These are phyloP conservation scores for Diplogelasinospora grovesii DNA, from an alignment of 495 filamentous ascomycete genomes.

Conservation along the genomic window DNA sequence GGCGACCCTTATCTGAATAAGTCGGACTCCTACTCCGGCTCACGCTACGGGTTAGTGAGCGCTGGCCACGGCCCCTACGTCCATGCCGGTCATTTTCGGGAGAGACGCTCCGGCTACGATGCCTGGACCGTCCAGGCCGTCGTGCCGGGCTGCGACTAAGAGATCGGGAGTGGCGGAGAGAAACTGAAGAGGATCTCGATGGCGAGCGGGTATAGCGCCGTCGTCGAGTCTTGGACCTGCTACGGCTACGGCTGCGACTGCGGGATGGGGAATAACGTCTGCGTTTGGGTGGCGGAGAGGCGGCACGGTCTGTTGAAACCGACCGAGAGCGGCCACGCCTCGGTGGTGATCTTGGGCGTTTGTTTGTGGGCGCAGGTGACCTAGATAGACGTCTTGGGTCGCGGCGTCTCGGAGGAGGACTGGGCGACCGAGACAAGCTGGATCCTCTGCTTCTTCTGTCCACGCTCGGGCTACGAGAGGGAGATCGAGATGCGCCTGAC, in stretches of 20 bases:
- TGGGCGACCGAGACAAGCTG: slow-evolving; percentile 30
- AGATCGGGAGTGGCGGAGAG: slow-evolving; percentile 32
- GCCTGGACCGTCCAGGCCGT: slow-evolving; percentile 34
- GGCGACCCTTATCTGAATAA: slow-evolving; percentile 37
- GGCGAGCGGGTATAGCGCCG: slow-evolving; percentile 37
- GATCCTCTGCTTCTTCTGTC: slow-evolving; percentile 24
- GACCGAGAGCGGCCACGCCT: slow-evolving; percentile 21
- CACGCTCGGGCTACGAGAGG: slow-evolving; percentile 24
- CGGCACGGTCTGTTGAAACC: slow-evolving; percentile 26
- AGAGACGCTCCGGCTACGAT: slow-evolving; percentile 36
- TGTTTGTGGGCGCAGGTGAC: slow-evolving; percentile 31
- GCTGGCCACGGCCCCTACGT: slow-evolving; percentile 36
- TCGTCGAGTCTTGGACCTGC: slow-evolving; percentile 10
- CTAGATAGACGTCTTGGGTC: slow-evolving; percentile 32
- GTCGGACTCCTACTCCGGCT: slow-evolving; percentile 20
- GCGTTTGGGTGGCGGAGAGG: slow-evolving; percentile 23
- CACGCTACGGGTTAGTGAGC: slow-evolving; percentile 20
- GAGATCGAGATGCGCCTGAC: slow-evolving; percentile 27
- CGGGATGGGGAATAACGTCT: slow-evolving; percentile 26
- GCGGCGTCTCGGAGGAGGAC: slow-evolving; percentile 28
- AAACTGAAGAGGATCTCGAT: slow-evolving; percentile 32
- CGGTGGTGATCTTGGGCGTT: slow-evolving; percentile 37
- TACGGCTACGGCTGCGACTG: slow-evolving; percentile 40
- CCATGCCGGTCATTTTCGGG: slow-evolving; percentile 33
- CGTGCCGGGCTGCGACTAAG: slow-evolving; percentile 32